Evolutionary conservation across 106 monocot species (phyloP), one percentile per base, ranked within the genome.

Genomic region (Vanilla planifolia): DNA sequence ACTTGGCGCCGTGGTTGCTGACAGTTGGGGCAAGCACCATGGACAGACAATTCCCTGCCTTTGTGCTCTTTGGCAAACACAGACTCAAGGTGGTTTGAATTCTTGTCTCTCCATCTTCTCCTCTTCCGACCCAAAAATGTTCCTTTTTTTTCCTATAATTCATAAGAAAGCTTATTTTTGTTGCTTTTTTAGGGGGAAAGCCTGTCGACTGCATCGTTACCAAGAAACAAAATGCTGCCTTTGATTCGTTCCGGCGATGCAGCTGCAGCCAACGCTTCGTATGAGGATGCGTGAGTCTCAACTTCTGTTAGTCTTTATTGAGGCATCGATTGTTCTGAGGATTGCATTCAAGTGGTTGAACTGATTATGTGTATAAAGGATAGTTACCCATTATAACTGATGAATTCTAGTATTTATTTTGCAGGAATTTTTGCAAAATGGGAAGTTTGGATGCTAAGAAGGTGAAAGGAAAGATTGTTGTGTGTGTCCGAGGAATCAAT

Each of bases 11-110:
- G 10, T 85, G 85, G 85, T 63, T 85, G 1, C 0, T 85, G 6
- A 85, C 85, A 1, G 80, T 85, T 4, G 85, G 46, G 0, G 85
- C 85, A 2, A 85, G 77, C 78, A 70, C 85, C 15, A 48, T 80
- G 5, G 85, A 81, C 43, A 60, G 84, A 27, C 69, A 73, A 36
- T 88, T 82, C 62, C 45, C 71, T 17, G 33, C 75, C 20, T 43
- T 57, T 20, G 34, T 75, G 19, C 25, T 17, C 0, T 59, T 87
- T 7, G 60, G 36, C 32, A 48, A 60, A 5, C 46, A 62, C 24
- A 14, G 35, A 3, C 70, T 76, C 16, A 73, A 86, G 75, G 86
- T 86, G 1, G 17, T 15, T 8, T 40, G 8, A 0, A 5, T 4
- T 60, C n/a, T n/a, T n/a, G n/a, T n/a, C n/a, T n/a, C n/a, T n/a